Percentiles rank a stretch among this genome's conserved stretches.
phyloP scores from a whole-genome alignment of 225 moss, liverwort and hornwort genomes.

The Rhytidiadelphus loreus region DNA sequence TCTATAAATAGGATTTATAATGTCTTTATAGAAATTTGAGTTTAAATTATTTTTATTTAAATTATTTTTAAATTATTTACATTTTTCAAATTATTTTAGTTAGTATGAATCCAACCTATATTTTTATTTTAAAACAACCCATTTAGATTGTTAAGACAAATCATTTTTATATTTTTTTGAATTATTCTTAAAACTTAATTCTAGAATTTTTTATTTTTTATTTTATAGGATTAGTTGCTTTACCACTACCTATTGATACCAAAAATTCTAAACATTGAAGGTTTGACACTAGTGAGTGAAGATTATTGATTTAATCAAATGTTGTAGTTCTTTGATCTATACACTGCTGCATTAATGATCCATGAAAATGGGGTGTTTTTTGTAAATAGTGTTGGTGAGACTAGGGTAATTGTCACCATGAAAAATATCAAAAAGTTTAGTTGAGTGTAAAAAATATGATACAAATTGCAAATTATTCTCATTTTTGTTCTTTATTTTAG shows the following conservation, averaged over 20 bases:
- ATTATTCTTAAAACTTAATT: not conserved
- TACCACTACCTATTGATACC: not conserved
- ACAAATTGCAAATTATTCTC: not conserved
- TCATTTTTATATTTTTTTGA: not conserved
- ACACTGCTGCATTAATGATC: not conserved
- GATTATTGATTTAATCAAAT: not conserved
- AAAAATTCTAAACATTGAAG: no score
- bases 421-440: no score
- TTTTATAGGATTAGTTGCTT: not conserved
- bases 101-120: not conserved
- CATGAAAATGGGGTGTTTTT: not conserved
- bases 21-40: not conserved
- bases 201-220: not conserved
- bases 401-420: accelerated
- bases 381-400: not conserved
- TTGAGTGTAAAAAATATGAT: not conserved
- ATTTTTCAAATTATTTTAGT: not conserved
- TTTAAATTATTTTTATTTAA: no score
- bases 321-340: not conserved
- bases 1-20: not conserved
- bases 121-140: accelerated
- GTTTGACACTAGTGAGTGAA: not conserved
- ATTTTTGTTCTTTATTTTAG: no score
- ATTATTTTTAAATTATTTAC: no score
- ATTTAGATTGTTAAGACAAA: not conserved